A percentile compares a stretch with the other conserved stretches of the same genome.
Evolutionary conservation across 2,329 filamentous ascomycete genomes (phyloP).

Genomic region (Microcyclospora tardicrescens): DNA sequence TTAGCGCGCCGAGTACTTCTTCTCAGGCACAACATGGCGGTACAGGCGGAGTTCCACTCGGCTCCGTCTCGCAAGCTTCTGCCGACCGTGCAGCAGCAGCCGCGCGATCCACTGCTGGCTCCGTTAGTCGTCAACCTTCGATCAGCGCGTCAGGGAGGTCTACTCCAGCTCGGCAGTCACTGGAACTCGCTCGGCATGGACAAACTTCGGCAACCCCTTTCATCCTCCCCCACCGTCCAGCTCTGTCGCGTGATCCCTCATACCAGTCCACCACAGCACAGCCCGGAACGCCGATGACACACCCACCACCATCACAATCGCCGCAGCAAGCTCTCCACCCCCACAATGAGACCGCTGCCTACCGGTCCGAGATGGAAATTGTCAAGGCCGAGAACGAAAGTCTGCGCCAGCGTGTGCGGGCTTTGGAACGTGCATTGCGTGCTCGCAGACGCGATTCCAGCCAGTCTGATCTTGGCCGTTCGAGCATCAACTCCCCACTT

Average conservation of each 20-base stretch:
- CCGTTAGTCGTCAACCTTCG: conserved; percentile 21
- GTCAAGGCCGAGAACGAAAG: conserved; percentile 38
- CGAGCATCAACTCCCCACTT: conserved; percentile 2
- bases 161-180: conserved; percentile 21
- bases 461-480: conserved; percentile 16
- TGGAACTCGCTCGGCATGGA: conserved; percentile 15
- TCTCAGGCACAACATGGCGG: conserved; percentile 13
- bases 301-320: conserved; percentile 7
- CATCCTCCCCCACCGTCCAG: conserved; percentile 21
- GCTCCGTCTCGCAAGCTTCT: conserved; percentile 23
- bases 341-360: conserved; percentile 30
- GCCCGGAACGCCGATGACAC: conserved; percentile 12
- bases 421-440: conserved; percentile 32
- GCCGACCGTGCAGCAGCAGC: conserved; percentile 23
- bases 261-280: conserved; percentile 16
- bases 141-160: conserved; percentile 21
- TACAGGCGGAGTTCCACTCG: conserved; percentile 7
- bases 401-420: conserved; percentile 34
- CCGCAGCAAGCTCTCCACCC: conserved; percentile 14
- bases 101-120: conserved; percentile 6
- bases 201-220: conserved; percentile 7
- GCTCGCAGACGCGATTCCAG: conserved; percentile 19
- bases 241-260: conserved; percentile 20
- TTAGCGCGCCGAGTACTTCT: conserved; percentile 7
- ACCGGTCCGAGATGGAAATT: conserved; percentile 34